A percentile compares a stretch with the other conserved stretches of the same genome.
Evolutionary conservation across 768 basidiomycete genomes (phyloP).

Genomic region (Leucosporidium yakuticum): DNA sequence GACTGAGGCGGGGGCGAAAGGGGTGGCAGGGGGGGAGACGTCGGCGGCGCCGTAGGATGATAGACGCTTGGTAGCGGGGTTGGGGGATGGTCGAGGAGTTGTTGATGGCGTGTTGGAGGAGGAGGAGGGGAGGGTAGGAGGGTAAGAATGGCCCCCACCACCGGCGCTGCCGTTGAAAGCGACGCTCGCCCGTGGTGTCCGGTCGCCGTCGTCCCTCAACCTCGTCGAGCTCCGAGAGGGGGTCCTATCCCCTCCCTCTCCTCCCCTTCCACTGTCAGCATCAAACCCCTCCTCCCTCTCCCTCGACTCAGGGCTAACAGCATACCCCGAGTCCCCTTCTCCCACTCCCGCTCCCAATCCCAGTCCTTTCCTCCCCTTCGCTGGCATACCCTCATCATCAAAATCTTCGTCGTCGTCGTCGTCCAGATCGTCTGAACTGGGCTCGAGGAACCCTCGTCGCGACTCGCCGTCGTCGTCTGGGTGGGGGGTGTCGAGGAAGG

Average conservation of each 20-base stretch:
- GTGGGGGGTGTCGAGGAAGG: background rate
- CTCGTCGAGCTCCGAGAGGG: background rate
- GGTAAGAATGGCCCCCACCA: background rate
- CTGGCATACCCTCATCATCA: background rate
- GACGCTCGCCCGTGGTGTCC: background rate
- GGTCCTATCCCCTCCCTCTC: background rate
- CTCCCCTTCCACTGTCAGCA: background rate
- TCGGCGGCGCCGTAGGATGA: too few species aligned
- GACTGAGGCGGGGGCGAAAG: too few species aligned
- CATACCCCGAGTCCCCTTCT: too few species aligned
- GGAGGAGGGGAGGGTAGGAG: background rate
- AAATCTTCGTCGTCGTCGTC: background rate
- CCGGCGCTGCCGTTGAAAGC: too few species aligned
- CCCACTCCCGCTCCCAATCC: too few species aligned
- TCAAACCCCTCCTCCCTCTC: too few species aligned
- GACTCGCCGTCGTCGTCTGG: conserved; percentile 18
- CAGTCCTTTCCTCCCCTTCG: background rate
- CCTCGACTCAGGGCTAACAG: too few species aligned
- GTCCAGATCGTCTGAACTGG: conserved; percentile 10
- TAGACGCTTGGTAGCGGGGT: background rate
- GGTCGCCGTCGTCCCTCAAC: background rate
- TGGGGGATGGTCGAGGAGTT: background rate
- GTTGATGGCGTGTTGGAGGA: background rate
- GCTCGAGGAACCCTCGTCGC: conserved; percentile 23
- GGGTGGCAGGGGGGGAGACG: too few species aligned